Evolutionary conservation across 73 alveolate genomes (phyloP), one percentile per base, ranked within the genome.

Genomic region (Paramecium sexaurelia): DNA sequence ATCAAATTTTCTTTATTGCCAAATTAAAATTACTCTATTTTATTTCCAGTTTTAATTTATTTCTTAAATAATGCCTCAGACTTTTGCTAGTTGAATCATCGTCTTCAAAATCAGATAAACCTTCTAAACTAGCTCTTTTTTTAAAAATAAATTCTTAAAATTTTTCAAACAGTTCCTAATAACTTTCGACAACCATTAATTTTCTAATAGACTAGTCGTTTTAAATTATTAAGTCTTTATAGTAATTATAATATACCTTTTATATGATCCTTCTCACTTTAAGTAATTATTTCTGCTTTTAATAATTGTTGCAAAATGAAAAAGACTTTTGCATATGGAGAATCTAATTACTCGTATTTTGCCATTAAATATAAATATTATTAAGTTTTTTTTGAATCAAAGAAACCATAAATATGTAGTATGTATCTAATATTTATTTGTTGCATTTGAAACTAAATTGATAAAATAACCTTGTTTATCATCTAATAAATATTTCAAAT

Each of bases 361-460:
- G 86, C 86, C 86, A 71, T 71, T 29, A 61, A 61, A 61, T 61
- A 61, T 61, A 61, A 61, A 61, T 51, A 51, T 51, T 51, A 51
- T 51, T 51, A 51, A 51, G 4, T 17, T 51, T n/a, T 5, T 15
- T 15, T 51, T 51, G 67, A 51, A 51, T 17, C 67, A 17, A 51
- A 17, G 27, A 51, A 51, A 19, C 33, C 13, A 51, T 4, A 15
- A 51, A 51, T 17, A 17, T n/a, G 17, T 17, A 51, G 32, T 51
- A 51, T 51, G 35, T 51, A 51, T 51, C 67, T 17, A 51, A 51
- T 3, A 51, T 15, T 0, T 51, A 22, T 51, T 51, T 20, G 32
- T 51, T 4, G 17, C 67, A 4, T 51, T n/a, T 51, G 15, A 26
- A n/a, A 51, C 57, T 4, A 51, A 19, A 51, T 51, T 4, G 33